Evolutionary conservation across 2,329 filamentous ascomycete species (phyloP), one percentile per base, ranked within the genome.

Genomic region (Malbranchea zuffiana): DNA sequence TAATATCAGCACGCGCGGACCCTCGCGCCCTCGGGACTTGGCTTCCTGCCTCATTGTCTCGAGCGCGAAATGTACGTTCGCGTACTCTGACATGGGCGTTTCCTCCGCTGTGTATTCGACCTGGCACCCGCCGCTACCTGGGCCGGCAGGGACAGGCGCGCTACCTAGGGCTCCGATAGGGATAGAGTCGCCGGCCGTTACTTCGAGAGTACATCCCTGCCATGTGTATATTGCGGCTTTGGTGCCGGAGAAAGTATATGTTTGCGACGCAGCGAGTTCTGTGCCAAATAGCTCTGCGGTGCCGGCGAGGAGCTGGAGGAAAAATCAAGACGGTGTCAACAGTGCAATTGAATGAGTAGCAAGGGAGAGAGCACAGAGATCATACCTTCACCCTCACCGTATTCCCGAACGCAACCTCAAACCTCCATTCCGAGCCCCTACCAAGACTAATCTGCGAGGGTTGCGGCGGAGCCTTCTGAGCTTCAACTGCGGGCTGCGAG

Each of bases 241-340:
- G 48, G 74, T 74, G 39, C 84, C 82, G 30, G 74, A 72, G 60
- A 98, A 88, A 20, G 71, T 78, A 65, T 96, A 96, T 6, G 74
- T 71, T 35, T 81, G 80, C 39, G 80, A 81, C 6, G 75, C 71
- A 7, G 86, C 86, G 28, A 98, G 80, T 63, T 98, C 90, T 38
- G 88, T 87, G 55, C 90, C 90, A 56, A 96, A 94, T 53, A 93
- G 77, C 60, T 98, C 90, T 32, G 88, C 90, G 1, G 80, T 85
- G 43, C 90, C 90, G 21, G 72, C 75, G 39, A 84, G 63, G 17
- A 96, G 68, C 65, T 86, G 28, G 69, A 32, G 72, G 53, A 25
- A 59, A 57, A 34, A 71, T 42, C 11, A 2, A 12, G 6, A 13
- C 7, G 12, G n/a, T 13, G 24, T 20, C 13, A 4, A 12, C 8